Evolutionary conservation across 202 grass and related monocot species (phyloP).

Genomic region (Elaeis oleifera): DNA sequence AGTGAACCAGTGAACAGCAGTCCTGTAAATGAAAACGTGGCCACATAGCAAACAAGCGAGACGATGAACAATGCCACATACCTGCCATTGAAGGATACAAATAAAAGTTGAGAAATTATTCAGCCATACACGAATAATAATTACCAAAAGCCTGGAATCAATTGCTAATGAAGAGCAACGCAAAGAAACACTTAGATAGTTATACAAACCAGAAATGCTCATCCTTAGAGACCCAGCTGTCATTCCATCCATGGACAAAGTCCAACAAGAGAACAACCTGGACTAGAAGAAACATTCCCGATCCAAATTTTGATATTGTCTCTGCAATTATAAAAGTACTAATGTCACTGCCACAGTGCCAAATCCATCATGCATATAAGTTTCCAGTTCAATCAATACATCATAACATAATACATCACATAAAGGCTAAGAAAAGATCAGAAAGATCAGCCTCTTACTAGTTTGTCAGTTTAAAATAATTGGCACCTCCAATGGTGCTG

Average conservation of each 20-base stretch:
- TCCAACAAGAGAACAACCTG: constrained; percentile 96
- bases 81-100: constrained; percentile 33
- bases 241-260: constrained; percentile 94
- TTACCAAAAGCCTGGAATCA: neutral
- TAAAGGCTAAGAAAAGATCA: neutral
- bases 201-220: constrained; percentile 82
- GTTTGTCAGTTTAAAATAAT: neutral
- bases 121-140: neutral
- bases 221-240: constrained; percentile 92
- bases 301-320: constrained; percentile 88
- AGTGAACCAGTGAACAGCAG: constrained; percentile 92
- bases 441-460: neutral
- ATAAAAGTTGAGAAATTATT: too few relatives aligned
- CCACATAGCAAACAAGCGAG: constrained; percentile 78
- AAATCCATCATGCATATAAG: neutral
- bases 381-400: too few relatives aligned
- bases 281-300: constrained; percentile 89
- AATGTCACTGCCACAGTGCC: constrained; percentile 9
- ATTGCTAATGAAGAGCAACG: neutral
- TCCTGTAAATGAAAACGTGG: constrained; percentile 67
- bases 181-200: neutral
- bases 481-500: neutral
- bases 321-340: constrained; percentile 44
- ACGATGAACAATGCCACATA: constrained; percentile 87
- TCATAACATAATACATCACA: too few relatives aligned